phyloP scores from a whole-genome alignment of 1,284 basidiomycete species.

The Phellinidium pouzarii region DNA sequence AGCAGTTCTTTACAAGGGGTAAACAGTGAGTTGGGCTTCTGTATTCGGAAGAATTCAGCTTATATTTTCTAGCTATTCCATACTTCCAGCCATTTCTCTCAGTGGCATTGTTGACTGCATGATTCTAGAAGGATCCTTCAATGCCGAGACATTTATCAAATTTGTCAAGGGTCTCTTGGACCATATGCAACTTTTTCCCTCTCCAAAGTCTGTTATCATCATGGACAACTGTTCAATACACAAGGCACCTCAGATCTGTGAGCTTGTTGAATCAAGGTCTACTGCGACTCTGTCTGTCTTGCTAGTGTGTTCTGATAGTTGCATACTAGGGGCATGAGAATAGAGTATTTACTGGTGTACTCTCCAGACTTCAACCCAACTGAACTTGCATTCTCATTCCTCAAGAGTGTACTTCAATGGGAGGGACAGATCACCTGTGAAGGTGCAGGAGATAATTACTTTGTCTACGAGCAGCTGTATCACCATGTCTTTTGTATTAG shows the following conservation, averaged over 20 bases:
- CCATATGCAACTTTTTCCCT: conserved; percentile 27
- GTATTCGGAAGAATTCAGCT: conserved; percentile 15
- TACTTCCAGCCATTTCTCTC: conserved; percentile 29
- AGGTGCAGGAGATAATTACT: neutral
- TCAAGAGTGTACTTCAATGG: conserved; percentile 13
- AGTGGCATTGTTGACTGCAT: conserved; percentile 24
- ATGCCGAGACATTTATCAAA: conserved; percentile 20
- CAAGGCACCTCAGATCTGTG: conserved; percentile 22
- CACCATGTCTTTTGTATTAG: neutral
- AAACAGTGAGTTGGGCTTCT: conserved; percentile 23
- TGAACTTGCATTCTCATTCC: conserved; percentile 18
- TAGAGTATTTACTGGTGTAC: conserved; percentile 20
- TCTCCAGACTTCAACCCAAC: conserved; percentile 23
- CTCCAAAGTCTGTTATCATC: conserved; percentile 27
- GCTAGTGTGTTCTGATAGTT: no score
- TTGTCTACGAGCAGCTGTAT: neutral
- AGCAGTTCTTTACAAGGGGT: conserved; percentile 30
- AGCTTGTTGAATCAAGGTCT: conserved; percentile 21
- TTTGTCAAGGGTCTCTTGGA: conserved; percentile 28
- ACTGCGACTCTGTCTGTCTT: neutral
- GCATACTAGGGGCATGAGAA: conserved; percentile 18
- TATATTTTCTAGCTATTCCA: conserved; percentile 26
- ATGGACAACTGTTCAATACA: conserved; percentile 33
- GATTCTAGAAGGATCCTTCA: conserved; percentile 26
- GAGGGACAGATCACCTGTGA: neutral